phyloP scores from a whole-genome alignment of 2,329 filamentous ascomycete genomes.

The Domatiomyces globalis region DNA sequence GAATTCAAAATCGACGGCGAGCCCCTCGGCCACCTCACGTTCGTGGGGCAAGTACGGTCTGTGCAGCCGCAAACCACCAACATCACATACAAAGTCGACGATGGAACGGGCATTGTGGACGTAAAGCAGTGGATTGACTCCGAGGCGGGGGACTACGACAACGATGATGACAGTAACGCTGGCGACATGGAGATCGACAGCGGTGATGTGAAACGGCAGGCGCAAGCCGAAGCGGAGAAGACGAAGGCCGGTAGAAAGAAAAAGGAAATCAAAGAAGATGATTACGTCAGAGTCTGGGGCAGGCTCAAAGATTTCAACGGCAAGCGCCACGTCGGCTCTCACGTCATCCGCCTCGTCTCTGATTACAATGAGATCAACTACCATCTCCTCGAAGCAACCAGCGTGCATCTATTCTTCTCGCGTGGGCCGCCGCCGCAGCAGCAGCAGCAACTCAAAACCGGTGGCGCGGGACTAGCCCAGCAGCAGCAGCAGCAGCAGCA shows the following conservation, averaged over 20 bases:
- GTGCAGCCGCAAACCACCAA: conserved; percentile 80
- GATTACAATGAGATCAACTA: conserved; percentile 90
- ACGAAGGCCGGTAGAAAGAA: conserved; percentile 15
- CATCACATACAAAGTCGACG: conserved; percentile 83
- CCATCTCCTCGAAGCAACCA: conserved; percentile 79
- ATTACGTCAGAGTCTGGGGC: conserved; percentile 76
- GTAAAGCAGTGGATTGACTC: conserved; percentile 75
- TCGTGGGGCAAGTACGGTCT: conserved; percentile 81
- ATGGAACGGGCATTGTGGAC: conserved; percentile 85
- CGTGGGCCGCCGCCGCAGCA: conserved; percentile 45
- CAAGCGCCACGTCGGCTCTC: conserved; percentile 66
- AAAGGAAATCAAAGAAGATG: conserved; percentile 51
- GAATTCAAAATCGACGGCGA: conserved; percentile 73
- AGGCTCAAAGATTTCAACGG: conserved; percentile 70
- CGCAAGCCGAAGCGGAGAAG: neutral
- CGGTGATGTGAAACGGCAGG: neutral
- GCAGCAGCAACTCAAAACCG: conserved; percentile 9
- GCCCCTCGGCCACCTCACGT: conserved; percentile 60
- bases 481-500: conserved; percentile 24
- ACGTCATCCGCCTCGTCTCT: conserved; percentile 62
- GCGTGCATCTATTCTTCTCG: conserved; percentile 72
- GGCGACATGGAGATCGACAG: conserved; percentile 34
- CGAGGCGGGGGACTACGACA: conserved; percentile 38
- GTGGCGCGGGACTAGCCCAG: too few species aligned
- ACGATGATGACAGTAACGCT: conserved; percentile 30